Evolutionary conservation across 306 rosid species (phyloP), one percentile per base, ranked within the genome.

Genomic region (Castanea crenata): DNA sequence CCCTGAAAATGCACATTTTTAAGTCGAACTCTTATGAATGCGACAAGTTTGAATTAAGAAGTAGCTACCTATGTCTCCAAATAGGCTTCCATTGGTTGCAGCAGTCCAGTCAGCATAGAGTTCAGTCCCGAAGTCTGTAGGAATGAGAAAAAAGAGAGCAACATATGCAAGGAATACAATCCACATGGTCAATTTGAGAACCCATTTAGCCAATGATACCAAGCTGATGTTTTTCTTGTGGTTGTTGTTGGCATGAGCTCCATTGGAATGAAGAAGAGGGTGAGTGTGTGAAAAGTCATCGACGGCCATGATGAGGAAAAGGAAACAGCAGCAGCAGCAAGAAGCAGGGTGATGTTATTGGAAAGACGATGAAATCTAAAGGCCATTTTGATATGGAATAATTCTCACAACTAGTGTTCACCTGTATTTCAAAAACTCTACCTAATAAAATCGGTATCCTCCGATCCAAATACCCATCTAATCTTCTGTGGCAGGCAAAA

Each of bases 31-130:
- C 72, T 69, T n/a, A 6, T 0, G 6, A 74, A 49, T 29, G 31
- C 10, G 27, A 34, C 2, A n/a, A 77, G 74, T 19, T 78, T 29
- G 49, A 67, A 67, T 34, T 18, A 3, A 18, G 8, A 57, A 49
- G 38, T 11, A 67, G 38, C 51, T 46, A 67, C 98, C 98, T 84
- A 94, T 85, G 54, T 75, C 23, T 76, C 93, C 98, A 41, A 91
- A 87, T 57, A 83, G 76, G 77, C 82, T 79, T 67, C 75, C 86
- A 6, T 16, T 3, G 70, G 85, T 86, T 34, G 85, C 76, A 6
- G 3, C 27, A 21, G 79, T 20, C 88, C 81, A 87, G 69, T 71
- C 72, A 34, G 35, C 72, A 9, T 67, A 67, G 14, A 67, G 72
- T 23, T 1, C 72, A 23, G 25, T 78, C 6, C 38, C 1, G 34